Evolutionary conservation across 805 yeast genomes (phyloP).

Genomic region (Yueomyces sinensis): DNA sequence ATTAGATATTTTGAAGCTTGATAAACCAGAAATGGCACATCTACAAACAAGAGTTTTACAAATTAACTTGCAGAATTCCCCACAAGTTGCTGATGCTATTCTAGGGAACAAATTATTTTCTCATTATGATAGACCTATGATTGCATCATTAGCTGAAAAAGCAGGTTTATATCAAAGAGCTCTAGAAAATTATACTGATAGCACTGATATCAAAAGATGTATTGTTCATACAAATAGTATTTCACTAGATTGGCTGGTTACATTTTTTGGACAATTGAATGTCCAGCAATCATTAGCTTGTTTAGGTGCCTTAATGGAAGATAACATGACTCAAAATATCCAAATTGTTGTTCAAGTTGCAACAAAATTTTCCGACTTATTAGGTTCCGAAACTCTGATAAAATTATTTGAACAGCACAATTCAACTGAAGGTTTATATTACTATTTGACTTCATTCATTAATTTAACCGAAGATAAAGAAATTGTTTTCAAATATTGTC

Average conservation of each 20-base stretch:
- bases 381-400: constrained; percentile 76
- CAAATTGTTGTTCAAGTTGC: constrained; percentile 95
- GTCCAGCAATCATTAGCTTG: constrained; percentile 88
- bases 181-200: constrained; percentile 86
- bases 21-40: constrained; percentile 92
- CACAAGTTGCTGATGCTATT: constrained; percentile 99
- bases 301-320: constrained; percentile 71
- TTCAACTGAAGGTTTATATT: constrained; percentile 86
- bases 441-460: constrained; percentile 85
- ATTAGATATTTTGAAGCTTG: constrained; percentile 87
- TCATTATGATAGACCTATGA: constrained; percentile 86
- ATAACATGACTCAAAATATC: constrained; percentile 71
- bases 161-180: constrained; percentile 94
- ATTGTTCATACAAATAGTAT: constrained; percentile 74
- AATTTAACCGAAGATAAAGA: constrained; percentile 89
- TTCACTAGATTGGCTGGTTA: constrained; percentile 88
- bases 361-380: constrained; percentile 85
- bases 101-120: constrained; percentile 90
- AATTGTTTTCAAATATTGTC: constrained; percentile 91
- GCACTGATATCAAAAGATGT: constrained; percentile 90
- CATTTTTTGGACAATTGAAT: constrained; percentile 83
- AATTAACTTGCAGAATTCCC: constrained; percentile 90
- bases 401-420: constrained; percentile 88
- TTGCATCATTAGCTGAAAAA: constrained; percentile 86
- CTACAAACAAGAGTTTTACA: constrained; percentile 90